Percentiles rank a stretch among this genome's conserved stretches.
Evolutionary conservation across 2,329 filamentous ascomycete genomes (phyloP).

Genomic region (Colletotrichum magnum): DNA sequence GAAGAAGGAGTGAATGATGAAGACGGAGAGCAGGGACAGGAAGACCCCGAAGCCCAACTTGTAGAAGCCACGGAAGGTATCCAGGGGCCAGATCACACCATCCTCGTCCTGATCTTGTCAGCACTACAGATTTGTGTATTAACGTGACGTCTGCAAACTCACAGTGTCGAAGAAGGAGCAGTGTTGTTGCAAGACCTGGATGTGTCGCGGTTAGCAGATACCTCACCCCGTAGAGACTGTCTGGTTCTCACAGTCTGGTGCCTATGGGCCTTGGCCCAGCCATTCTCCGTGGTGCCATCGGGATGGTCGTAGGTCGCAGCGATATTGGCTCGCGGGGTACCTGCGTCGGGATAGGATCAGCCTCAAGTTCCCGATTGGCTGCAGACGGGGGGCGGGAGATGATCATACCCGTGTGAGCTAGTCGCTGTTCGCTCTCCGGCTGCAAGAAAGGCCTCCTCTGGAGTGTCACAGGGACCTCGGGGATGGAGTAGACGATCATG

Average conservation of each 20-base stretch:
- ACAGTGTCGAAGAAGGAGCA: slow-evolving; percentile 57
- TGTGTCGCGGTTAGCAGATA: background rate
- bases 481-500: slow-evolving; percentile 31
- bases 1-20: slow-evolving; percentile 59
- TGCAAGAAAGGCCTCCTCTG: slow-evolving; percentile 49
- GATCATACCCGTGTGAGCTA: slow-evolving; percentile 46
- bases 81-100: slow-evolving; percentile 54
- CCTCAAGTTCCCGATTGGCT: no score
- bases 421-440: slow-evolving; percentile 45
- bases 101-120: slow-evolving; percentile 48
- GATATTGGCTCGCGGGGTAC: slow-evolving; percentile 52
- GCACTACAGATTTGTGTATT: no score
- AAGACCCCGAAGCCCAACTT: slow-evolving; percentile 56
- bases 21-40: slow-evolving; percentile 54
- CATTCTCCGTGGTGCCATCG: slow-evolving; percentile 50
- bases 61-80: slow-evolving; percentile 57
- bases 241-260: slow-evolving; percentile 47
- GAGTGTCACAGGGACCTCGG: slow-evolving; percentile 45
- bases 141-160: rapidly evolving
- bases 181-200: slow-evolving; percentile 54
- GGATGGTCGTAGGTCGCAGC: slow-evolving; percentile 52
- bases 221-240: no score
- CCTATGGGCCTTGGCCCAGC: slow-evolving; percentile 49
- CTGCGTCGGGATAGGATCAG: slow-evolving; percentile 30
- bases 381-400: background rate